Evolutionary conservation across 306 rosid species (phyloP), one percentile per base, ranked within the genome.

Genomic region (Carpinus fangiana): DNA sequence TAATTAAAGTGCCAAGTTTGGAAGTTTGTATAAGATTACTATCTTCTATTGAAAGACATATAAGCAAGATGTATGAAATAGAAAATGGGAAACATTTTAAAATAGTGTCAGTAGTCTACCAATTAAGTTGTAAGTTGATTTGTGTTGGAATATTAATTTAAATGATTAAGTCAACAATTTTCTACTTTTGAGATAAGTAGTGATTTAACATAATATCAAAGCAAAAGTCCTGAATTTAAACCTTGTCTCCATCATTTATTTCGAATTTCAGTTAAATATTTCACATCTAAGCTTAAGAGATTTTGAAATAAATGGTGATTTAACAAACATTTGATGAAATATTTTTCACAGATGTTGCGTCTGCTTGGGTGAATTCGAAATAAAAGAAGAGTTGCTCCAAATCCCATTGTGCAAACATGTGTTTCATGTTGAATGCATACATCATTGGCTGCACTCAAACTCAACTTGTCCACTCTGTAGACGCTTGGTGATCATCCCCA

Each of bases 401-500:
- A 89, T 93, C 21, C 90, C 87, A 36, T 75, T 79, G 45, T 93
- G 98, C 90, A 90, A 85, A 75, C 98, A 93, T 74, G 88, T 93
- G 76, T 93, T 93, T 82, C 98, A 93, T 73, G 70, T 76, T 21
- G 92, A 86, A 7, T 93, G 98, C 85, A 93, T 93, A 72, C 82
- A 84, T 70, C 89, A 82, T 48, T 93, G 98, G 98, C 84, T 93
- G 43, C 89, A 85, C 78, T 84, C 89, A 73, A 89, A 93, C 85
- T 83, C 90, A 62, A 91, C 95, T 26, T 93, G 98, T 56, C 98
- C 98, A 36, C 93, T 93, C 41, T 93, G 98, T 59, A 86, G 98
- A 83, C 90, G 89, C 81, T 83, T 86, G 23, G 87, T 48, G 52
- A 9, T 91, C 80, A 75, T 86, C 56, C 87, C 93, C 17, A 67